These are phyloP conservation scores for Daldinia vernicosa DNA, from an alignment of 495 filamentous ascomycete species.

Conservation along the genomic window DNA sequence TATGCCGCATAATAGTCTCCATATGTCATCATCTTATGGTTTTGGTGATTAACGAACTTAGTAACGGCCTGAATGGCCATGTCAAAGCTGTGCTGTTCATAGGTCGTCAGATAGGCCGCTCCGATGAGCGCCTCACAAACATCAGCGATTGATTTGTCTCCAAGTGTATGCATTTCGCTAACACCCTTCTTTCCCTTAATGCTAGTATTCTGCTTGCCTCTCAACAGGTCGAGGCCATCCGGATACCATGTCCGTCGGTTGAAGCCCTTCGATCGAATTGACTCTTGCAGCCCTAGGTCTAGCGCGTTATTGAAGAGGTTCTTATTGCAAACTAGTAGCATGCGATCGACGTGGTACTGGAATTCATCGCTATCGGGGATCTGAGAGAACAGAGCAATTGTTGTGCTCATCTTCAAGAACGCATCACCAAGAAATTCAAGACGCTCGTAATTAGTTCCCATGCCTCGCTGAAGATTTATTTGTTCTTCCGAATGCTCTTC, in stretches of 20 bases:
- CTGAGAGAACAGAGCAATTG: conserved; percentile 79
- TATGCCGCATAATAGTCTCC: conserved; percentile 78
- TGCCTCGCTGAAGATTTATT: conserved; percentile 82
- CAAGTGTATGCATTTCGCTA: conserved; percentile 69
- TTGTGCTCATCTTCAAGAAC: conserved; percentile 95
- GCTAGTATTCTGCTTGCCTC: conserved; percentile 51
- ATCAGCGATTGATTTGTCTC: conserved; percentile 94
- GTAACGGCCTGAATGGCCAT: conserved; percentile 86
- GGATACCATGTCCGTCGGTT: conserved; percentile 86
- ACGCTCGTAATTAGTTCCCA: conserved; percentile 97
- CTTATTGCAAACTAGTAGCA: conserved; percentile 91
- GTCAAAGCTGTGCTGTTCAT: conserved; percentile 69
- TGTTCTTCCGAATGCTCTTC: conserved; percentile 77
- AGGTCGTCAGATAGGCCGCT: conserved; percentile 77
- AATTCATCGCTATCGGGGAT: conserved; percentile 84
- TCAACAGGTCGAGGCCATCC: conserved; percentile 68
- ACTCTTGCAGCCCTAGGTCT: conserved; percentile 74
- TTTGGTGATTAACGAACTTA: conserved; percentile 69
- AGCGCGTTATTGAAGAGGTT: conserved; percentile 83
- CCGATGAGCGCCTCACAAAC: conserved; percentile 96
- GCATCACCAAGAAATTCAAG: conserved; percentile 94
- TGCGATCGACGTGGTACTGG: conserved; percentile 87
- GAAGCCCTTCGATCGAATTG: conserved; percentile 83
- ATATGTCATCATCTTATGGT: conserved; percentile 74
- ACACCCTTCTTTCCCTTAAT: conserved; percentile 49